Evolutionary conservation across 2,329 filamentous ascomycete species (phyloP).

Genomic region (Diaporthe capsici): DNA sequence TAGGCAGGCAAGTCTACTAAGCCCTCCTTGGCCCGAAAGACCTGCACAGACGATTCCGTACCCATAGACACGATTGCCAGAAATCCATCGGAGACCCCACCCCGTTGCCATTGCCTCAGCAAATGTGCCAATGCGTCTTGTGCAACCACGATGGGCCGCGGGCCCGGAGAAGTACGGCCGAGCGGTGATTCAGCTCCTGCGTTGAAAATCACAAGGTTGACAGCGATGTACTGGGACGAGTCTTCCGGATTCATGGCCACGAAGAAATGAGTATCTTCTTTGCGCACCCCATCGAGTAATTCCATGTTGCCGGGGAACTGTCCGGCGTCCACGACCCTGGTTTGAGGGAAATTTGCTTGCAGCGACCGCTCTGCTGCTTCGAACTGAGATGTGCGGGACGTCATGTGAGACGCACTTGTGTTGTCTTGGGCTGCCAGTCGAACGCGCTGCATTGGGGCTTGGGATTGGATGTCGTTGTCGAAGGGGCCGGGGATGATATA

Average conservation of each 20-base stretch:
- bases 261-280: background rate
- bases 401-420: background rate
- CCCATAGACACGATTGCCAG: conserved; percentile 2
- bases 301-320: conserved; percentile 5
- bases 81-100: background rate
- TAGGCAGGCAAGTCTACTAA: background rate
- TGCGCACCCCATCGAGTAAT: conserved; percentile 1
- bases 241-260: conserved; percentile 14
- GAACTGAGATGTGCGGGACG: background rate
- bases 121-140: conserved; percentile 17
- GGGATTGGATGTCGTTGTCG: background rate
- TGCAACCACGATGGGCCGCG: conserved; percentile 9
- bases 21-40: conserved; percentile 4
- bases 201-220: background rate
- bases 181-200: background rate
- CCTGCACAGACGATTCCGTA: background rate
- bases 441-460: background rate
- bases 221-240: background rate
- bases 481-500: background rate
- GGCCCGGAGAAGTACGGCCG: background rate
- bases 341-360: background rate
- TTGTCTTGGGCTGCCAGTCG: background rate
- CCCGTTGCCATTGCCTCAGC: background rate
- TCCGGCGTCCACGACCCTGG: conserved; percentile 18
- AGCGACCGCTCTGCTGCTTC: conserved; percentile 2